A percentile compares a stretch with the other conserved stretches of the same genome.
Conservation (phyloP, 2,329 filamentous ascomycete genomes). For the Coleophoma cylindrospora region DNA sequence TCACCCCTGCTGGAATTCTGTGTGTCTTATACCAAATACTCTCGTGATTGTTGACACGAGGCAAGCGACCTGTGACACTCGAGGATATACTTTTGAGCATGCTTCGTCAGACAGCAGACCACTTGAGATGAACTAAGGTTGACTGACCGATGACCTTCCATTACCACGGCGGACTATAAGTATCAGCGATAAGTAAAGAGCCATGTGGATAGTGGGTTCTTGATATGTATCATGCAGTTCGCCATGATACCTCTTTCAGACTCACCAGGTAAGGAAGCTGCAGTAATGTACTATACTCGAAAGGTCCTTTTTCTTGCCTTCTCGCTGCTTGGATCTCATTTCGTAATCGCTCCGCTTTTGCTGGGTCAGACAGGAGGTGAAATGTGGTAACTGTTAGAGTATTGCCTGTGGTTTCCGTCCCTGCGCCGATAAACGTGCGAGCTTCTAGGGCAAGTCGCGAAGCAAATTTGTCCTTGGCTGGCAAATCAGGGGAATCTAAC, state of each 20-base stretch:
- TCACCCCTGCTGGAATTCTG: constrained; percentile 6
- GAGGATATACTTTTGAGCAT: background rate
- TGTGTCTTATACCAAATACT: constrained; percentile 6
- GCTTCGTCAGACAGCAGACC: too few species aligned
- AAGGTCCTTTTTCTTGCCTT: constrained; percentile 1
- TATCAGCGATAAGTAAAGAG: background rate
- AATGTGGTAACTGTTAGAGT: constrained; percentile 13
- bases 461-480: constrained; percentile 8
- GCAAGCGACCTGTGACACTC: constrained; percentile 8
- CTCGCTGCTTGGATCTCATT: constrained; percentile 12
- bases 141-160: constrained; percentile 11
- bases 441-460: constrained; percentile 16
- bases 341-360: constrained; percentile 9
- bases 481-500: constrained; percentile 6
- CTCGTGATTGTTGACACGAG: constrained; percentile 9
- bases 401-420: constrained; percentile 20
- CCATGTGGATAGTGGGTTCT: too few species aligned
- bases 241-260: background rate
- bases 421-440: constrained; percentile 17
- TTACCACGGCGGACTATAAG: constrained; percentile 7
- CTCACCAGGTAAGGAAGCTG: constrained; percentile 13
- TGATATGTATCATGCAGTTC: too few species aligned
- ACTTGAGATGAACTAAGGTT: too few species aligned
- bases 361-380: constrained; percentile 12
- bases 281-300: constrained; percentile 14